Percentiles rank a stretch among this genome's conserved stretches.
Evolutionary conservation across 2,329 filamentous ascomycete species (phyloP).

Genomic region (Fusarium humuli): DNA sequence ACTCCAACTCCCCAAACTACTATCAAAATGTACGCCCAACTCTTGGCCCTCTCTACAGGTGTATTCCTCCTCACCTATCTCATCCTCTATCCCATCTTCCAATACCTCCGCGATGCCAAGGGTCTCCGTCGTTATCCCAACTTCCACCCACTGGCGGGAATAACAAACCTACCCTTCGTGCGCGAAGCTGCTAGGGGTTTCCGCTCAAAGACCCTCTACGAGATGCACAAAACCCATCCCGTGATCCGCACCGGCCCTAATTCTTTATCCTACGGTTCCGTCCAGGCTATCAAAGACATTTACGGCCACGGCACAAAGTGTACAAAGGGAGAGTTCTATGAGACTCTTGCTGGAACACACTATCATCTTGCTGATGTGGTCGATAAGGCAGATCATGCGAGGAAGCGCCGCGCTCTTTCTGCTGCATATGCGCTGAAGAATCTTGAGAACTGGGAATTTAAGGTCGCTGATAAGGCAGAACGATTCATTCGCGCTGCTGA

Average conservation of each 20-base stretch:
- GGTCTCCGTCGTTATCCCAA: constrained; percentile 43
- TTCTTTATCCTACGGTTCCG: constrained; percentile 42
- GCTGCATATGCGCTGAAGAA: constrained; percentile 65
- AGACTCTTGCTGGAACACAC: constrained; percentile 59
- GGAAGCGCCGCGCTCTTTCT: constrained; percentile 63
- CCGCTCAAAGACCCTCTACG: constrained; percentile 60
- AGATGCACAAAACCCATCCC: constrained; percentile 58
- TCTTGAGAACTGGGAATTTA: constrained; percentile 65
- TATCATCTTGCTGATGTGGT: constrained; percentile 64
- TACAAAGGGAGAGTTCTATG: constrained; percentile 62
- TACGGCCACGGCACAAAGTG: constrained; percentile 61
- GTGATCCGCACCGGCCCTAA: constrained; percentile 47
- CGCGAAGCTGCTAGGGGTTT: constrained; percentile 46
- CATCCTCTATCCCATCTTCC: constrained; percentile 29
- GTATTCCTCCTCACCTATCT: constrained; percentile 28
- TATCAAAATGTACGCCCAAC: constrained; percentile 38
- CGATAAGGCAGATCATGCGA: constrained; percentile 63
- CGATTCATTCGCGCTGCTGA: constrained; percentile 60
- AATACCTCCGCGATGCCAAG: constrained; percentile 53
- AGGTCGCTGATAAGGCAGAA: constrained; percentile 63
- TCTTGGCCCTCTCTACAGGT: constrained; percentile 18
- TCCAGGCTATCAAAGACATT: constrained; percentile 51
- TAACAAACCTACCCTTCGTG: constrained; percentile 40
- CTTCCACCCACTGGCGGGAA: constrained; percentile 40
- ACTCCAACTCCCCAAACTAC: not conserved